Conservation (phyloP, 345 rosid species). For the Mangifera indica region DNA sequence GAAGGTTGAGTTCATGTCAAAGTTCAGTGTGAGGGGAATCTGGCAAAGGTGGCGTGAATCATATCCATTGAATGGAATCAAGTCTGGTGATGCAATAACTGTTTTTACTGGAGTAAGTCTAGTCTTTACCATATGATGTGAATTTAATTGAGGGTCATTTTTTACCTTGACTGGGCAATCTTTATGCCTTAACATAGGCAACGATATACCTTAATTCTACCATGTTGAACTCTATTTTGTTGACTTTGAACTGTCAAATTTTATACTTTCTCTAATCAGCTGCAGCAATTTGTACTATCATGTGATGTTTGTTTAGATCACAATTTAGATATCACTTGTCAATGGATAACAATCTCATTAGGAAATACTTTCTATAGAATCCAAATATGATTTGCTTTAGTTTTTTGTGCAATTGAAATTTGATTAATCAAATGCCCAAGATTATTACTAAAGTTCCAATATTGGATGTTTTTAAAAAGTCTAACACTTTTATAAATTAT, state of each 20-base stretch:
- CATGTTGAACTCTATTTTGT: not conserved
- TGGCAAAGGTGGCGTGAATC: slow-evolving; percentile 97
- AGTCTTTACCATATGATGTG: slow-evolving; percentile 2
- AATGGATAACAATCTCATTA: not conserved
- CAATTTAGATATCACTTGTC: not conserved
- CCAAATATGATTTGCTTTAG: not conserved
- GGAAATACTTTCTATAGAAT: slow-evolving; percentile 2
- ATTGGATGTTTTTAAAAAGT: not conserved
- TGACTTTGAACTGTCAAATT: not conserved
- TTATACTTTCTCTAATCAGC: not conserved
- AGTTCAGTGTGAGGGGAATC: slow-evolving; percentile 88
- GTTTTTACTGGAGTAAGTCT: slow-evolving; percentile 91
- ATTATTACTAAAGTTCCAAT: not conserved
- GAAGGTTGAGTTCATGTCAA: slow-evolving; percentile 94
- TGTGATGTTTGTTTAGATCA: not conserved
- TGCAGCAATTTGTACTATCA: not conserved
- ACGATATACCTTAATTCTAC: not conserved
- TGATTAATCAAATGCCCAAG: not conserved
- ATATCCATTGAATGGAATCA: slow-evolving; percentile 55
- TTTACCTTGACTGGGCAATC: not conserved
- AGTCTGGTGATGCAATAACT: slow-evolving; percentile 57
- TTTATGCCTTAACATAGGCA: no score
- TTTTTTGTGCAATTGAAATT: not conserved
- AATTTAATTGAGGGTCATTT: not conserved
- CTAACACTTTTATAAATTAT: slow-evolving; percentile 21